Base-by-base conservation (phyloP, 164 flowering plant genomes). In the Berberis vulgaris region DNA sequence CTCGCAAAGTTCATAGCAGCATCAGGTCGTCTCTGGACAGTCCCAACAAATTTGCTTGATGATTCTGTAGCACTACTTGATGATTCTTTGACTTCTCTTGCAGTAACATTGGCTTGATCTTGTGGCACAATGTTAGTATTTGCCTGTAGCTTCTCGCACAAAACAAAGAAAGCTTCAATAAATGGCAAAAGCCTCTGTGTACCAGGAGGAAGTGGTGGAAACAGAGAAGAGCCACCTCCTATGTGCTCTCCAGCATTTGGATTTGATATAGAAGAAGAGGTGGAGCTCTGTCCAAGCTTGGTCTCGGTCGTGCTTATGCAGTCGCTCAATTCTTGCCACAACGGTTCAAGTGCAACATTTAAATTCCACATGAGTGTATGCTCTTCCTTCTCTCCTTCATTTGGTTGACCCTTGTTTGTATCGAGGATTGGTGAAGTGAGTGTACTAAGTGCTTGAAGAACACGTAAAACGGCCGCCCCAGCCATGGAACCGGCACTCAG, bases 391-490 rank as follows among this genome's bases (percentile, higher is more conserved):
- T 93, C 96, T 45, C 60, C 82, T 63, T 73, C 79, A 60, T 47
- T 64, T 43, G 74, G 78, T 43, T 60, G 70, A 52, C 62, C 65
- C 41, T 67, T 65, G 52, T 53, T 67, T 43, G 64, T 81, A 67
- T 75, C 76, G 60, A 55, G 63, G 67, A 54, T 63, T 9, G 75
- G 38, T 2, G 81, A 76, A 56, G 80, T 75, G 41, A 90, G 87
- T 4, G 84, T 75, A 61, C 91, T 84, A 43, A 90, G 93, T 38
- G 87, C 84, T 62, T 83, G 97, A 8, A 93, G 75, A 50, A 93
- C 96, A 43, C 97, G 88, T 53, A 93, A 73, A n/a, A 87, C 85
- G 12, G 97, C 94, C 57, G 97, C 82, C 49, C 97, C 98, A 53
- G 91, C 94, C 89, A 84, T 85, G 26, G 95, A 88, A 55, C 86